Evolutionary conservation across 805 yeast species (phyloP).

Genomic region (Candida stauntonica): DNA sequence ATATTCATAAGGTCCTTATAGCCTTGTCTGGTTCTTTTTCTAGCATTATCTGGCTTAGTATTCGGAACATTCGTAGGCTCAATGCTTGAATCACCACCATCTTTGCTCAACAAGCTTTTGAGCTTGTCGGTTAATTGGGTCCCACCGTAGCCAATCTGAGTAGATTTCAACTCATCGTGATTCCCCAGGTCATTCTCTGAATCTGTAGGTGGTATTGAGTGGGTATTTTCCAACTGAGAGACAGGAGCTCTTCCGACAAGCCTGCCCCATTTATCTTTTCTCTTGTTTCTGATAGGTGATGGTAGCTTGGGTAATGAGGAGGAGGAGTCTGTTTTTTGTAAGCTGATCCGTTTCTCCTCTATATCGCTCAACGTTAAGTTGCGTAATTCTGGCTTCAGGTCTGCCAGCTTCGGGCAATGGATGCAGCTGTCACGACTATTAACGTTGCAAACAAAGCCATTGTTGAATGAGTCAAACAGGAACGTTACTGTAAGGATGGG

Average conservation of each 20-base stretch:
- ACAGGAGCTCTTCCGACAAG: slow-evolving; percentile 39
- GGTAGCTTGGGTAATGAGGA: slow-evolving; percentile 38
- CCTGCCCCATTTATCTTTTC: slow-evolving; percentile 38
- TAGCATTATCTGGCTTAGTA: background rate
- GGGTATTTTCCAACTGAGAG: slow-evolving; percentile 28
- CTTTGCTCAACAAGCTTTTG: slow-evolving; percentile 10
- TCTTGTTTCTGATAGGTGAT: slow-evolving; percentile 46
- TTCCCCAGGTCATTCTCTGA: slow-evolving; percentile 1
- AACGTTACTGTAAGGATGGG: slow-evolving; percentile 56
- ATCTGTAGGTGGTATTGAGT: background rate
- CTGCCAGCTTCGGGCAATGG: slow-evolving; percentile 39
- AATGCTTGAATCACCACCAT: background rate
- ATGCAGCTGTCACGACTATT: slow-evolving; percentile 51
- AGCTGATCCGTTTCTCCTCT: background rate
- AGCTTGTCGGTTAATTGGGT: slow-evolving; percentile 12
- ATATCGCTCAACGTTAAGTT: slow-evolving; percentile 9
- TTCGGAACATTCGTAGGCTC: background rate
- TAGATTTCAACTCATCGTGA: slow-evolving; percentile 4
- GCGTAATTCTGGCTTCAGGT: slow-evolving; percentile 26
- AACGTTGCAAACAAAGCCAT: slow-evolving; percentile 36
- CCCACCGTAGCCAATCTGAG: slow-evolving; percentile 21
- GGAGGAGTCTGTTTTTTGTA: slow-evolving; percentile 11
- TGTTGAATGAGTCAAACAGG: slow-evolving; percentile 46
- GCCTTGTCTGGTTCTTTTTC: slow-evolving; percentile 21
- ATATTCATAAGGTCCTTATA: slow-evolving; percentile 18